Evolutionary conservation across 1,139 yeast genomes (phyloP).

Genomic region (Nakaseomyces delphensis): DNA sequence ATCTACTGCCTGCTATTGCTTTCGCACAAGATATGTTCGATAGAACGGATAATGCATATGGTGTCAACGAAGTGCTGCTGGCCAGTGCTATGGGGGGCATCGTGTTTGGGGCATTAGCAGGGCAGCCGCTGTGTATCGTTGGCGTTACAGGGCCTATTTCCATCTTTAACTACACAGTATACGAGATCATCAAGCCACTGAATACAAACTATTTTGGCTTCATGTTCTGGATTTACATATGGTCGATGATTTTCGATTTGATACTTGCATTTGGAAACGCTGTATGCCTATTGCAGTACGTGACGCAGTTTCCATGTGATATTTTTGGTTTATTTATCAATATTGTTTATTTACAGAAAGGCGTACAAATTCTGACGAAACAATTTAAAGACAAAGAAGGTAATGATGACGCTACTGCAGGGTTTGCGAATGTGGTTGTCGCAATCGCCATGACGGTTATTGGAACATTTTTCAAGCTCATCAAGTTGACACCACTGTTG

Average conservation of each 20-base stretch:
- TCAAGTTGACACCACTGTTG: conserved; percentile 55
- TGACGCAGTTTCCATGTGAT: conserved; percentile 81
- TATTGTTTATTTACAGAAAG: conserved; percentile 84
- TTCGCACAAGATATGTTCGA: conserved; percentile 97
- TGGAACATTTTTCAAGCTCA: conserved; percentile 56
- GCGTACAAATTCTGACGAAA: conserved; percentile 65
- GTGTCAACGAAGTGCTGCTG: conserved; percentile 80
- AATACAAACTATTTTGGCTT: conserved; percentile 58
- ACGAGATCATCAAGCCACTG: conserved; percentile 57
- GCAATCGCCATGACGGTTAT: conserved; percentile 66
- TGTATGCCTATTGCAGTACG: conserved; percentile 60
- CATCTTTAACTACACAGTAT: conserved; percentile 86
- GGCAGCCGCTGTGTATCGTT: conserved; percentile 92
- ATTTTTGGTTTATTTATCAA: conserved; percentile 90
- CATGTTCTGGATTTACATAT: conserved; percentile 91
- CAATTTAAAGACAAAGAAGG: conserved; percentile 46
- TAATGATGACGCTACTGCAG: conserved; percentile 37
- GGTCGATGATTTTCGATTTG: conserved; percentile 83
- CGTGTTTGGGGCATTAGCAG: conserved; percentile 74
- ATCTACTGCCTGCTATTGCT: conserved; percentile 85
- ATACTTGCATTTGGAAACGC: conserved; percentile 62
- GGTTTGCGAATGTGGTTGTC: conserved; percentile 67
- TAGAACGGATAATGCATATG: conserved; percentile 75
- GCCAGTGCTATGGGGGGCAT: conserved; percentile 85
- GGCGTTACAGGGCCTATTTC: conserved; percentile 96